Conservation (phyloP, 352 stramenopile species). For the Paralagenidium karlingii region DNA sequence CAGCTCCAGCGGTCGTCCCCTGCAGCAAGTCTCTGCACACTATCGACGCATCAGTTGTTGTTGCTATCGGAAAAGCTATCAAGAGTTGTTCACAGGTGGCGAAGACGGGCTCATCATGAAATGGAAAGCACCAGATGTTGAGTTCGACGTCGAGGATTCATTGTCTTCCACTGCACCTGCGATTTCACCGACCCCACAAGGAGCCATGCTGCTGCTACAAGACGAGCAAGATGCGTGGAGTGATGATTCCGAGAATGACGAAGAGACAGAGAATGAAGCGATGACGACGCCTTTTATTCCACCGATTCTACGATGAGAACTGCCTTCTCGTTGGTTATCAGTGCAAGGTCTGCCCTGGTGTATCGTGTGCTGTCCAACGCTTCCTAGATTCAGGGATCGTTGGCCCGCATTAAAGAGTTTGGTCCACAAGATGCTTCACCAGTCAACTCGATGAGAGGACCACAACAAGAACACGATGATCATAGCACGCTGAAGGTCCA, state of each 20-base stretch:
- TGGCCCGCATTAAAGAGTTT: too few relatives aligned
- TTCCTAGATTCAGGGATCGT: too few relatives aligned
- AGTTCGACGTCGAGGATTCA: not conserved
- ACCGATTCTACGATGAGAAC: constrained; percentile 39
- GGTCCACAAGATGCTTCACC: too few relatives aligned
- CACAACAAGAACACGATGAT: too few relatives aligned
- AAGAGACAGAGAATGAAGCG: not conserved
- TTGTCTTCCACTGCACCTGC: too few relatives aligned
- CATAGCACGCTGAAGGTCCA: too few relatives aligned
- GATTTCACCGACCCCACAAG: not conserved
- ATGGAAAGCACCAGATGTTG: constrained; percentile 19
- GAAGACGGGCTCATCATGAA: constrained; percentile 63
- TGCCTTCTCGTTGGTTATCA: too few relatives aligned
- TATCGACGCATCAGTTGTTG: constrained; percentile 49
- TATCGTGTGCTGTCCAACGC: too few relatives aligned
- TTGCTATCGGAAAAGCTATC: constrained; percentile 30
- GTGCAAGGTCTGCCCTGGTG: too few relatives aligned
- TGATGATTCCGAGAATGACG: constrained; percentile 22
- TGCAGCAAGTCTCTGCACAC: constrained; percentile 14
- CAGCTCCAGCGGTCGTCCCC: constrained; percentile 16
- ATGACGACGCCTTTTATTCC: constrained; percentile 27
- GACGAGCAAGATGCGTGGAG: constrained; percentile 38
- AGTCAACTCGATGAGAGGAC: too few relatives aligned
- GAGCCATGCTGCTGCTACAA: constrained; percentile 6
- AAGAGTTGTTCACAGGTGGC: constrained; percentile 45